Conservation (phyloP, 805 yeast species). For the Jamesozyma lodderae region DNA sequence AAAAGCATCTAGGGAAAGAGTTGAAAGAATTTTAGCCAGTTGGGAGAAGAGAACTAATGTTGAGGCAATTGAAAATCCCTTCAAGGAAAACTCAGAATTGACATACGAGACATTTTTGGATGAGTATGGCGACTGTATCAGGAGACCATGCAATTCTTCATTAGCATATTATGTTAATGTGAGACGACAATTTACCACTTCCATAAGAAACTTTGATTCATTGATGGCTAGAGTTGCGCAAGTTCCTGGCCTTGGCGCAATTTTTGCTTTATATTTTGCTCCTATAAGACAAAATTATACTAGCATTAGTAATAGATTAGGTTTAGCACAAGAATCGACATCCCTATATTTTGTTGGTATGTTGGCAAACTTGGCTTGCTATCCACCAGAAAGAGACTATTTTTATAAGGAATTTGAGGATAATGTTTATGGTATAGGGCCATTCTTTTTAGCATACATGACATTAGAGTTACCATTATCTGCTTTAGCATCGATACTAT, state of each 20-base stretch:
- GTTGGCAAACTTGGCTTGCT: conserved; percentile 66
- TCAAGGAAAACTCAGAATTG: conserved; percentile 4
- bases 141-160: conserved; percentile 14
- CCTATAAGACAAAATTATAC: conserved; percentile 39
- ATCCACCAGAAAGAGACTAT: conserved; percentile 62
- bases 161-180: conserved; percentile 34
- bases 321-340: conserved; percentile 64
- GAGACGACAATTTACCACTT: conserved; percentile 30
- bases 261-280: conserved; percentile 60
- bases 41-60: conserved; percentile 28
- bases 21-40: conserved; percentile 28
- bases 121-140: conserved; percentile 15
- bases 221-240: conserved; percentile 58
- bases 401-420: conserved; percentile 76
- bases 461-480: conserved; percentile 27
- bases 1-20: conserved; percentile 33
- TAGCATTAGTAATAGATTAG: conserved; percentile 61
- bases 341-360: conserved; percentile 72
- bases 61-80: not conserved
- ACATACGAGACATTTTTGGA: conserved; percentile 11
- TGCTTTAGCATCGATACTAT: conserved; percentile 40
- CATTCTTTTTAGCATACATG: conserved; percentile 43
- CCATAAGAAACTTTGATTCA: conserved; percentile 47
- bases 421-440: conserved; percentile 53
- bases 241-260: conserved; percentile 50